Conservation (phyloP, 345 rosid species). For the Gossypium rotundifolium region DNA sequence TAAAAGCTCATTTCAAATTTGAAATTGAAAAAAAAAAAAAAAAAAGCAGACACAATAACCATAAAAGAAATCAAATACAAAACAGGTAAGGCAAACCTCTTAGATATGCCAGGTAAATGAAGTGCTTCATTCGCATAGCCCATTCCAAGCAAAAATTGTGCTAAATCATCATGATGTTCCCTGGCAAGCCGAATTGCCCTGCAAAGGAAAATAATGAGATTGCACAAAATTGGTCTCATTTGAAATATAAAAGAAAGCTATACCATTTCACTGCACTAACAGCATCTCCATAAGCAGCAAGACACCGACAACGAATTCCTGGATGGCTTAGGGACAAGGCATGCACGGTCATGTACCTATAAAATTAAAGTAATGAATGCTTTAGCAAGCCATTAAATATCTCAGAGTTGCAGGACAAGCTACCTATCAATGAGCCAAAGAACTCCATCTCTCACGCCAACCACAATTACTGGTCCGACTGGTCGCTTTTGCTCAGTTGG, state of each 20-base stretch:
- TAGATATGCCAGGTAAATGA: slow-evolving; percentile 98
- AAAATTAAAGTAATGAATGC: neutral
- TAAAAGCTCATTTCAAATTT: neutral
- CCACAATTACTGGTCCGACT: slow-evolving; percentile 88
- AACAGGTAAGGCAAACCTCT: slow-evolving; percentile 33
- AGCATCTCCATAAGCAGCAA: slow-evolving; percentile 97
- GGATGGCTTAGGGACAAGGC: slow-evolving; percentile 97
- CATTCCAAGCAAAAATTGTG: slow-evolving; percentile 97
- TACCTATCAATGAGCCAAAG: slow-evolving; percentile 99
- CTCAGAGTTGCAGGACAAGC: slow-evolving; percentile 1
- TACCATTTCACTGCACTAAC: slow-evolving; percentile 98
- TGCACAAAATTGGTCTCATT: slow-evolving; percentile 10
- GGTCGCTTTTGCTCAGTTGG: slow-evolving; percentile 94
- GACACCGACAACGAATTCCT: slow-evolving; percentile 93
- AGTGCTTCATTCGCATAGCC: slow-evolving; percentile 99
- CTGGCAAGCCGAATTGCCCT: slow-evolving; percentile 96
- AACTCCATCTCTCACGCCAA: slow-evolving; percentile 97
- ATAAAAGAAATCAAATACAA: neutral
- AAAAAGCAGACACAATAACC: neutral
- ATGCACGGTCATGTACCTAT: slow-evolving; percentile 93
- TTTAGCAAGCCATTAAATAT: neutral
- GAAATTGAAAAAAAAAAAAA: neutral
- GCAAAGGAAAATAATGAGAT: slow-evolving; percentile 22
- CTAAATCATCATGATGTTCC: slow-evolving; percentile 98
- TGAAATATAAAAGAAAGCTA: slow-evolving; percentile 12